A percentile compares a stretch with the other conserved stretches of the same genome.
These are phyloP conservation scores for Colletotrichum musae DNA, from an alignment of 2,329 filamentous ascomycete genomes.

Conservation along the genomic window DNA sequence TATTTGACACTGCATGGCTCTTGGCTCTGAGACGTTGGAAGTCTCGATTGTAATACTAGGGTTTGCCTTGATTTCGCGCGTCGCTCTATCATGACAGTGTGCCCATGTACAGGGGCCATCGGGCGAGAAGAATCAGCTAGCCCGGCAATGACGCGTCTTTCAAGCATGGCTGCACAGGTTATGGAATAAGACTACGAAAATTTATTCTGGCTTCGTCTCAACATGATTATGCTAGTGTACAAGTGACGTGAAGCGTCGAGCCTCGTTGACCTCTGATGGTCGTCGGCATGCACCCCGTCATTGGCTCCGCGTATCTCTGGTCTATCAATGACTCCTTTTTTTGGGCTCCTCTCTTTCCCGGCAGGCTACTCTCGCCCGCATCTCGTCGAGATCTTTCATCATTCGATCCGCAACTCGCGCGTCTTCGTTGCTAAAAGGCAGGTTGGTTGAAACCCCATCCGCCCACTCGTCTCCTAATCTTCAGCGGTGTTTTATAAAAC, in stretches of 20 bases:
- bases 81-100: not conserved
- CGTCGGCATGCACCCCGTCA: constrained; percentile 1
- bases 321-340: constrained; percentile 23
- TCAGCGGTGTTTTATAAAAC: not conserved
- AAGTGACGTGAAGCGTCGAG: constrained; percentile 23
- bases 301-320: not conserved
- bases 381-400: not conserved
- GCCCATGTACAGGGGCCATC: not conserved
- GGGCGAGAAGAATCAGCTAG: not conserved
- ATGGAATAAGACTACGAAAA: constrained; percentile 11
- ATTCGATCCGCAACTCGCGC: not conserved
- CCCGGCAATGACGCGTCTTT: constrained; percentile 4
- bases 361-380: not conserved
- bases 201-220: constrained; percentile 37
- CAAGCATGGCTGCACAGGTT: not conserved
- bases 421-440: too few species aligned
- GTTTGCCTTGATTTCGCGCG: not conserved
- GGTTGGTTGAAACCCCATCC: too few species aligned
- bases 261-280: not conserved
- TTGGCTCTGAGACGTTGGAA: constrained; percentile 27
- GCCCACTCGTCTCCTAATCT: too few species aligned
- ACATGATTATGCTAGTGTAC: constrained; percentile 39
- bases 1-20: constrained; percentile 8
- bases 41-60: constrained; percentile 38
- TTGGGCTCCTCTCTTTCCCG: not conserved